phyloP scores from a whole-genome alignment of 306 rosid species.

The Ziziphus jujuba region DNA sequence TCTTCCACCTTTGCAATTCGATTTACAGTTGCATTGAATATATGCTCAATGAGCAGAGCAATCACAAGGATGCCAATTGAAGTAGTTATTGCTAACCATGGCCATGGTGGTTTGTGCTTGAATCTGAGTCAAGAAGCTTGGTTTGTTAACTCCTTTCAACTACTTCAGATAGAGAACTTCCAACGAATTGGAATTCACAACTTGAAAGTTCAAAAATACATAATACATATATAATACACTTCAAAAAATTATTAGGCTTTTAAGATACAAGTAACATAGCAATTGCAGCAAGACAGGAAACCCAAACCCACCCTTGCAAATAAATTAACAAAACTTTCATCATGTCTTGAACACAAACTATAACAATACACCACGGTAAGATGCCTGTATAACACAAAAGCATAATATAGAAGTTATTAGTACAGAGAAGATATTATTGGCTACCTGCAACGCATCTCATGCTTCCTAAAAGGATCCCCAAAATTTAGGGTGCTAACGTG shows the following conservation, averaged over 20 bases:
- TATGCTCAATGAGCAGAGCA: slow-evolving; percentile 78
- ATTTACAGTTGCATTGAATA: slow-evolving; percentile 79
- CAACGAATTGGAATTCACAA: background rate
- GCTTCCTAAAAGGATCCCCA: slow-evolving; percentile 94
- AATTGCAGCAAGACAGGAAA: background rate
- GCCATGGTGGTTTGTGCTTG: slow-evolving; percentile 90
- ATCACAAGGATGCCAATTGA: slow-evolving; percentile 76
- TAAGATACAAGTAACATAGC: background rate
- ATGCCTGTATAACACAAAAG: slow-evolving; percentile 1
- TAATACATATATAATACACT: no score
- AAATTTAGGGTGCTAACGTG: slow-evolving; percentile 73
- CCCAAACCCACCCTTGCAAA: background rate
- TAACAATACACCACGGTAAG: slow-evolving; percentile 1
- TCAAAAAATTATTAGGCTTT: background rate
- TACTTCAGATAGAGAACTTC: background rate
- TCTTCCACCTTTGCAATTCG: slow-evolving; percentile 90
- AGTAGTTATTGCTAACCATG: slow-evolving; percentile 72
- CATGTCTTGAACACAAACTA: background rate
- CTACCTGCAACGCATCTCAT: slow-evolving; percentile 98
- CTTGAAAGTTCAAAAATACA: background rate
- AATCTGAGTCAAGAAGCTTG: slow-evolving; percentile 57
- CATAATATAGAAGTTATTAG: background rate
- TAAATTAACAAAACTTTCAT: slow-evolving; percentile 2
- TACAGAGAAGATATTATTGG: background rate
- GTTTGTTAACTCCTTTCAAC: slow-evolving; percentile 21